These are phyloP conservation scores for Aspergillus incahuasiensis DNA, from an alignment of 495 filamentous ascomycete genomes.

Conservation along the genomic window DNA sequence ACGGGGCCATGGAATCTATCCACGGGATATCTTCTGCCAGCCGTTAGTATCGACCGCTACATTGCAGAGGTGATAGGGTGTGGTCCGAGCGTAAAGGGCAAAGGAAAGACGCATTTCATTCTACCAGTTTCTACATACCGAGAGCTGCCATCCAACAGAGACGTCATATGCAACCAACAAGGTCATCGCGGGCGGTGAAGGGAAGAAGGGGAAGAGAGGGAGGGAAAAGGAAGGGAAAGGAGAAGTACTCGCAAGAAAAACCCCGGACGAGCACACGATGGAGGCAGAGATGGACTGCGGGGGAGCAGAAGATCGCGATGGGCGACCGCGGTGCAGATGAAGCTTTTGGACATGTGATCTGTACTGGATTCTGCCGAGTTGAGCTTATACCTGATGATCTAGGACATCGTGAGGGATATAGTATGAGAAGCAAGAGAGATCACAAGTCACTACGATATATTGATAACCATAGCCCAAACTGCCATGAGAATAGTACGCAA, in stretches of 20 bases:
- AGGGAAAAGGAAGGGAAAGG: conserved; percentile 3
- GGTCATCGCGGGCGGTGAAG: conserved; percentile 29
- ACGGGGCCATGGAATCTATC: conserved; percentile 55
- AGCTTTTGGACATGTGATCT: conserved; percentile 26
- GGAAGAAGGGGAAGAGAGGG: conserved; percentile 1
- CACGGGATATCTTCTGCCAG: conserved; percentile 56
- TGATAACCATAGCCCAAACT: not conserved
- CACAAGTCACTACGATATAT: not conserved
- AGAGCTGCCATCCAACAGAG: conserved; percentile 60
- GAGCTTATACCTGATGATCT: not conserved
- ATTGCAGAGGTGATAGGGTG: not conserved
- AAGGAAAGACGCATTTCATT: not conserved
- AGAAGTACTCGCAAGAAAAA: conserved; percentile 9
- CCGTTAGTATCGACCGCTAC: conserved; percentile 18
- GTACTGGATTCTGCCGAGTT: conserved; percentile 5
- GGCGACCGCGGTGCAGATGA: conserved; percentile 16
- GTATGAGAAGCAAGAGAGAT: not conserved
- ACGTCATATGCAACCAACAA: conserved; percentile 32
- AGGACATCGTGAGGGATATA: not conserved
- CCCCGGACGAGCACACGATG: conserved; percentile 8
- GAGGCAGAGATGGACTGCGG: conserved; percentile 3
- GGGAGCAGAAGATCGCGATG: conserved; percentile 10
- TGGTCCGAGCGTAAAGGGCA: conserved; percentile 1
- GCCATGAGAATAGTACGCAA: not conserved
- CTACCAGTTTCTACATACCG: conserved; percentile 38